phyloP scores from a whole-genome alignment of 345 rosid genomes.

The Gossypium bickii region DNA sequence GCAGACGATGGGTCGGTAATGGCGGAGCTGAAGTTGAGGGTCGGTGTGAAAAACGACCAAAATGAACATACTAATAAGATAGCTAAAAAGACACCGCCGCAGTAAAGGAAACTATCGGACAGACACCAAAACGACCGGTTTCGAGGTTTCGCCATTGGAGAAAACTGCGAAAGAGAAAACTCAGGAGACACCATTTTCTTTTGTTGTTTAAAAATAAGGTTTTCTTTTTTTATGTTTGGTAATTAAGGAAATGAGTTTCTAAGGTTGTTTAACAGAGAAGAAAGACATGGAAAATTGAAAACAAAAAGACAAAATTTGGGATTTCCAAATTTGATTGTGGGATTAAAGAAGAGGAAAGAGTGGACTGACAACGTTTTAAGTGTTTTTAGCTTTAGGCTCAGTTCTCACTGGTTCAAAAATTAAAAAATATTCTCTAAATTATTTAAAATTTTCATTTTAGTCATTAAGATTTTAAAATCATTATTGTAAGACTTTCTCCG shows the following conservation, averaged over 20 bases:
- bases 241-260: neutral
- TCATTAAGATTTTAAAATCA: too few relatives aligned
- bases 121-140: conserved; percentile 29
- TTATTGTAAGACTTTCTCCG: too few relatives aligned
- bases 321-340: neutral
- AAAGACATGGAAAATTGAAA: neutral
- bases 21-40: conserved; percentile 17
- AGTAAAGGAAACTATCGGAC: conserved; percentile 47
- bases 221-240: neutral
- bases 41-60: conserved; percentile 42
- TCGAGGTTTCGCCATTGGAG: conserved; percentile 47
- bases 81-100: conserved; percentile 56
- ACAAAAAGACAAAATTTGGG: neutral
- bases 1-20: neutral
- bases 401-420: neutral
- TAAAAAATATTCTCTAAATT: too few relatives aligned
- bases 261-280: neutral
- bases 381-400: neutral
- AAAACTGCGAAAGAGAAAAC: conserved; percentile 4
- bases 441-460: too few relatives aligned
- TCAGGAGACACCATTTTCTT: conserved; percentile 31
- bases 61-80: conserved; percentile 63
- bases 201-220: neutral
- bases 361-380: neutral
- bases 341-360: neutral